Percentiles rank a stretch among this genome's conserved stretches.
phyloP scores from a whole-genome alignment of 495 filamentous ascomycete species.

The Talaromyces wortmannii region DNA sequence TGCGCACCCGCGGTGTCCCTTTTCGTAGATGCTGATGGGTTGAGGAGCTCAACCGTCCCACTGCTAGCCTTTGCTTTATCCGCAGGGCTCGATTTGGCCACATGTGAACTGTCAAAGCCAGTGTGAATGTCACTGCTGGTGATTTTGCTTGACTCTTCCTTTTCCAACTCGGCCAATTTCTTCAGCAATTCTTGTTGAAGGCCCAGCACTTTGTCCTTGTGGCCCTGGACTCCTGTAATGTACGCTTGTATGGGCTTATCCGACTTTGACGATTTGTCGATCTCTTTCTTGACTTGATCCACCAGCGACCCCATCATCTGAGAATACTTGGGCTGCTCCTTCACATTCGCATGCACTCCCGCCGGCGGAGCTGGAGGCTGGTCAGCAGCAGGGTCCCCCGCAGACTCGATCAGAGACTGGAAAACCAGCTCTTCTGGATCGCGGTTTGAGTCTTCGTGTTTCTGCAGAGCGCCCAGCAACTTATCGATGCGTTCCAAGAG shows the following conservation, averaged over 20 bases:
- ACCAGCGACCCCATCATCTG: slow-evolving; percentile 92
- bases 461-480: slow-evolving; percentile 63
- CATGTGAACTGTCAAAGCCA: slow-evolving; percentile 80
- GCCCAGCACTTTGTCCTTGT: slow-evolving; percentile 67
- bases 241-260: slow-evolving; percentile 63
- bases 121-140: slow-evolving; percentile 87
- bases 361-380: slow-evolving; percentile 63
- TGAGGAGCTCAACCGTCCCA: slow-evolving; percentile 68
- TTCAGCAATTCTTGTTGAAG: slow-evolving; percentile 66
- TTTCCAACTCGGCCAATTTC: slow-evolving; percentile 76
- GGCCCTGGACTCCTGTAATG: slow-evolving; percentile 64
- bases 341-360: slow-evolving; percentile 68
- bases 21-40: slow-evolving; percentile 46
- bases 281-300: slow-evolving; percentile 87
- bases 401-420: slow-evolving; percentile 74
- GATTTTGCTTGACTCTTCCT: slow-evolving; percentile 82
- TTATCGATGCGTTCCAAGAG: slow-evolving; percentile 74
- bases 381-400: slow-evolving; percentile 64
- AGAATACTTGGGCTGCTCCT: slow-evolving; percentile 77
- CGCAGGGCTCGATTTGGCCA: slow-evolving; percentile 55
- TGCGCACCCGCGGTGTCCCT: slow-evolving; percentile 24
- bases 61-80: slow-evolving; percentile 23
- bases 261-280: slow-evolving; percentile 53
- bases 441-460: slow-evolving; percentile 60
- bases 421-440: slow-evolving; percentile 80